Percentiles rank a stretch among this genome's conserved stretches.
Evolutionary conservation across 2,329 filamentous ascomycete genomes (phyloP).

Genomic region (Nothomitra cinnamomea): DNA sequence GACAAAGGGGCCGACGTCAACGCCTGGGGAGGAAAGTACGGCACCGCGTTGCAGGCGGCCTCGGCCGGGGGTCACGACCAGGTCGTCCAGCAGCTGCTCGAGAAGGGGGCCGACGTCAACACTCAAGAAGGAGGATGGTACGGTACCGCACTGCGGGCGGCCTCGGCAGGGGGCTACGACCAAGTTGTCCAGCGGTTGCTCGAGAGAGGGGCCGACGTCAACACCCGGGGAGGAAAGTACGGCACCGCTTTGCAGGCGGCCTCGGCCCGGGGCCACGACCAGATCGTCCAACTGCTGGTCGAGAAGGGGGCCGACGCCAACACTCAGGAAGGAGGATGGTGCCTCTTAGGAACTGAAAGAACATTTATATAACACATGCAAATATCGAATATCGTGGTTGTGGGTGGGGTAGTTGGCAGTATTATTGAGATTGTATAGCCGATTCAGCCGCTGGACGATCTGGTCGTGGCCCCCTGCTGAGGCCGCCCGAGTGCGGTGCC

Average conservation of each 20-base stretch:
- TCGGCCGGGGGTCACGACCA: background rate
- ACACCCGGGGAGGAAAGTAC: constrained; percentile 6
- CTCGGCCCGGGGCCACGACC: background rate
- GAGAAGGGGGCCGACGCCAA: constrained; percentile 11
- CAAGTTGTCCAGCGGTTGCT: constrained; percentile 6
- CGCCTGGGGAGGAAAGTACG: background rate
- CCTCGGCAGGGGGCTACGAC: background rate
- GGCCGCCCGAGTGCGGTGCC: background rate
- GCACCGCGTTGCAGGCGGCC: background rate
- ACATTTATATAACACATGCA: too few relatives aligned
- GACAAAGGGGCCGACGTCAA: background rate
- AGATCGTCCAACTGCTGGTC: constrained; percentile 5
- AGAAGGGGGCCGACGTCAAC: background rate
- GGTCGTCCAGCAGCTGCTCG: background rate
- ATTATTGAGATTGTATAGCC: too few relatives aligned
- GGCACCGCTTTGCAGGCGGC: constrained; percentile 9
- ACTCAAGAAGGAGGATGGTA: background rate
- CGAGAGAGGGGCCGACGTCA: constrained; percentile 6
- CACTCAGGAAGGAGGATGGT: constrained; percentile 7
- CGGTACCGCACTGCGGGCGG: background rate
- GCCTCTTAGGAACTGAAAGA: too few relatives aligned
- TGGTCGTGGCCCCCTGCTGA: background rate
- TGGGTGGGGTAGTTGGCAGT: too few relatives aligned
- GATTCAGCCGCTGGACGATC: constrained; percentile 5
- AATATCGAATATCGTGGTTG: too few relatives aligned